Percentiles rank a stretch among this genome's conserved stretches.
Evolutionary conservation across 306 rosid genomes (phyloP).

Genomic region (Morella rubra): DNA sequence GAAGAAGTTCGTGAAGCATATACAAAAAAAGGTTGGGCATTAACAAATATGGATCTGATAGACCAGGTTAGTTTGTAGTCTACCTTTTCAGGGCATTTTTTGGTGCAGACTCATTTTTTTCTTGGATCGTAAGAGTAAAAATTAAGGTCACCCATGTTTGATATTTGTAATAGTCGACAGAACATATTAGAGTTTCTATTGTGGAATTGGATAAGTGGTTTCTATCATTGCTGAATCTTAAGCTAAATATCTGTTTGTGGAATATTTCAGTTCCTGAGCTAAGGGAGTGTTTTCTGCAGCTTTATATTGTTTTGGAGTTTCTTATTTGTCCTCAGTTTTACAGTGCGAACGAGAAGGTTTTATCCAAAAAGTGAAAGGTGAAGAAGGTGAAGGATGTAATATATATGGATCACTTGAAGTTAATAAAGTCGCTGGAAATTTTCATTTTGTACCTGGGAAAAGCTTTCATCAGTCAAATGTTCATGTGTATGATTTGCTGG

Average conservation of each 20-base stretch:
- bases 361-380: conserved; percentile 71
- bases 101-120: neutral
- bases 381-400: conserved; percentile 96
- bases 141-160: neutral
- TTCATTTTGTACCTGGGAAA: conserved; percentile 78
- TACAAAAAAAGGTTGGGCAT: conserved; percentile 85
- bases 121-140: neutral
- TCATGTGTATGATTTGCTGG: conserved; percentile 51
- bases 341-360: conserved; percentile 94
- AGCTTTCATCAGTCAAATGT: conserved; percentile 74
- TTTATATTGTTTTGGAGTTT: conserved; percentile 22
- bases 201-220: neutral
- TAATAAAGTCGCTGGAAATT: conserved; percentile 87
- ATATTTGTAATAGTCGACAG: neutral
- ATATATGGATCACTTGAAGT: conserved; percentile 85
- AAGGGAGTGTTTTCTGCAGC: conserved; percentile 3
- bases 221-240: neutral
- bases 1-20: conserved; percentile 95
- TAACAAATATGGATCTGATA: conserved; percentile 73
- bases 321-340: conserved; percentile 29
- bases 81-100: conserved; percentile 2
- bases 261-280: neutral
- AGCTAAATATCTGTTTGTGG: neutral
- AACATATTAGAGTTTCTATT: neutral
- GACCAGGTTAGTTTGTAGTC: conserved; percentile 64